These are phyloP conservation scores for Ilex paraguariensis DNA, from an alignment of 305 asterid species.

Conservation along the genomic window DNA sequence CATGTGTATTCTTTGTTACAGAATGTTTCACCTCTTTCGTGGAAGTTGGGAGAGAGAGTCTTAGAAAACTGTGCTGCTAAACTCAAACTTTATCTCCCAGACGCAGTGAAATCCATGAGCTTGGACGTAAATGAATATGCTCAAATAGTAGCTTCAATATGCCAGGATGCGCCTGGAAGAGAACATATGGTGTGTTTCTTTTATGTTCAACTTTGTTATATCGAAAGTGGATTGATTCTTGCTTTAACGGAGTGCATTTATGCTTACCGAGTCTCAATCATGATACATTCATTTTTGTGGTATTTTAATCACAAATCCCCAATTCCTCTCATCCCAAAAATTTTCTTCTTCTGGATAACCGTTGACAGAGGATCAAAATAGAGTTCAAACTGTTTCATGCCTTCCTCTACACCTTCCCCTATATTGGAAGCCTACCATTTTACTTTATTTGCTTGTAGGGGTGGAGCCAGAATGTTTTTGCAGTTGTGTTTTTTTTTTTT, in stretches of 20 bases:
- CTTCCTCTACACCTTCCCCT: too few relatives aligned
- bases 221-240: slow-evolving; percentile 1
- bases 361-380: too few relatives aligned
- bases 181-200: slow-evolving; percentile 38
- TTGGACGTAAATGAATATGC: slow-evolving; percentile 42
- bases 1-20: slow-evolving; percentile 33
- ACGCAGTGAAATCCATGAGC: slow-evolving; percentile 45
- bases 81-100: slow-evolving; percentile 38
- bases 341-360: too few relatives aligned
- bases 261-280: too few relatives aligned
- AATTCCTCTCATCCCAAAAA: too few relatives aligned
- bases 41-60: slow-evolving; percentile 62
- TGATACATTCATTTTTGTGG: too few relatives aligned
- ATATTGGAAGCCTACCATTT: too few relatives aligned
- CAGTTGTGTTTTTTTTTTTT: too few relatives aligned
- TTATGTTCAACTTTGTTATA: slow-evolving; percentile 6
- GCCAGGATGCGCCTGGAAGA: slow-evolving; percentile 31
- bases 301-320: too few relatives aligned
- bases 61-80: slow-evolving; percentile 47
- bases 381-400: too few relatives aligned
- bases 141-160: slow-evolving; percentile 45
- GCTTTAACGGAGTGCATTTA: slow-evolving; percentile 7
- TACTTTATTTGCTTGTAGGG: too few relatives aligned
- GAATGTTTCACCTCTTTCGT: slow-evolving; percentile 52
- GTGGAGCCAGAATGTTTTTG: too few relatives aligned